Conservation (phyloP, 2,329 filamentous ascomycete species). For the Botrytis fragariae region DNA sequence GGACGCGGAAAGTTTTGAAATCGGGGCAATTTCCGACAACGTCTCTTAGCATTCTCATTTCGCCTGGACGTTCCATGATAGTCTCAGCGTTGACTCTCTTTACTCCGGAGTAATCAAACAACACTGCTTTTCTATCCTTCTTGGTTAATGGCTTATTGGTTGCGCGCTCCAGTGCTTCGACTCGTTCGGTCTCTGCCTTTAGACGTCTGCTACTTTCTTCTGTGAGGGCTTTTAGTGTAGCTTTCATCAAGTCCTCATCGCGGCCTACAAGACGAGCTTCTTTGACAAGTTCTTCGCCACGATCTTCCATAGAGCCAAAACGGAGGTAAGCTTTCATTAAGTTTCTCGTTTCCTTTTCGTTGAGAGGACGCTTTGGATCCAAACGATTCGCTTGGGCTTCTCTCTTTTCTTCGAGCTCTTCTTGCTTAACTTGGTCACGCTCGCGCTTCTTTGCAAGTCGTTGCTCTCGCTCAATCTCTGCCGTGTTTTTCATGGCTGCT, state of each 20-base stretch:
- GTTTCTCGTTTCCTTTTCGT: conserved; percentile 89
- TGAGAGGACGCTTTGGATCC: conserved; percentile 86
- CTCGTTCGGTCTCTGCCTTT: conserved; percentile 66
- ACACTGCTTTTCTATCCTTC: conserved; percentile 94
- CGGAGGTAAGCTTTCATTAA: conserved; percentile 87
- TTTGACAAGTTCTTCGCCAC: conserved; percentile 79
- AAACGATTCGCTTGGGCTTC: conserved; percentile 71
- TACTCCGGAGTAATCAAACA: conserved; percentile 91
- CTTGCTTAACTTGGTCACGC: conserved; percentile 65
- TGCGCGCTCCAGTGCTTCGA: conserved; percentile 64
- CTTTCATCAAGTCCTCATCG: conserved; percentile 74
- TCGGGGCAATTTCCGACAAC: conserved; percentile 67
- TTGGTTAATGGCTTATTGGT: conserved; percentile 82
- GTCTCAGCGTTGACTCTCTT: conserved; percentile 97
- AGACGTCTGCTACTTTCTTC: conserved; percentile 69
- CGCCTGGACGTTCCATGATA: conserved; percentile 83
- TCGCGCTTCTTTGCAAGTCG: conserved; percentile 64
- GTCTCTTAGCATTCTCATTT: conserved; percentile 80
- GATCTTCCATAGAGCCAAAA: conserved; percentile 86
- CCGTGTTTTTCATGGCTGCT: conserved; percentile 58
- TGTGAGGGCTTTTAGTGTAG: conserved; percentile 66
- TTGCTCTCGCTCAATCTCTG: conserved; percentile 61
- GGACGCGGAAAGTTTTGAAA: conserved; percentile 76
- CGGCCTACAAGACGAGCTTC: conserved; percentile 83
- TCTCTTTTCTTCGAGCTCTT: conserved; percentile 60